Conservation (phyloP, 352 stramenopile genomes). For the Thraustotheca clavata region DNA sequence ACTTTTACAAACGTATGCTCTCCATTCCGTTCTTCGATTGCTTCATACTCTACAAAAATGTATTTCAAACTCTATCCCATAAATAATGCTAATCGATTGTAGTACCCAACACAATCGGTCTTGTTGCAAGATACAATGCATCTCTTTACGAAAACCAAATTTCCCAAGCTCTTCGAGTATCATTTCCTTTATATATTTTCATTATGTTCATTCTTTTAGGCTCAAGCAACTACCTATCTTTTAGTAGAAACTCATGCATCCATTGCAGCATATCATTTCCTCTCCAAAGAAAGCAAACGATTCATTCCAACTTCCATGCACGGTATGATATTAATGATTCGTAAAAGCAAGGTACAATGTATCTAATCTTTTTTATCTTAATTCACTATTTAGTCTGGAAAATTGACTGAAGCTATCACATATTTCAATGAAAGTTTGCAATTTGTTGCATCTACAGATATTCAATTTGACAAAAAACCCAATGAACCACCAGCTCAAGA, state of each 20-base stretch:
- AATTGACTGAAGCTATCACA: constrained; percentile 53
- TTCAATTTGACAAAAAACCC: neutral
- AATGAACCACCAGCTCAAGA: too few species aligned
- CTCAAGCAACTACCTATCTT: constrained; percentile 38
- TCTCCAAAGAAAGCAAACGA: constrained; percentile 48
- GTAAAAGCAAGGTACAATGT: constrained; percentile 51
- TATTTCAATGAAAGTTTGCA: too few species aligned
- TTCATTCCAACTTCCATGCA: constrained; percentile 53
- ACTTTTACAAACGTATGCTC: constrained; percentile 40
- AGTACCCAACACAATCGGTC: neutral
- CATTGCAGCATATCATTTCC: constrained; percentile 41
- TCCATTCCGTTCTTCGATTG: constrained; percentile 37
- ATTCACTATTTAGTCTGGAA: constrained; percentile 39
- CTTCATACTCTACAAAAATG: constrained; percentile 30
- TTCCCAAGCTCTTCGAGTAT: neutral
- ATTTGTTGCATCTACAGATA: neutral
- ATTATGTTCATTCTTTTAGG: constrained; percentile 39
- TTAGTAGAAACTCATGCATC: constrained; percentile 50
- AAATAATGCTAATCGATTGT: neutral
- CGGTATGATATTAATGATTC: constrained; percentile 44
- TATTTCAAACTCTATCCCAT: neutral
- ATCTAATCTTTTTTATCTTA: neutral
- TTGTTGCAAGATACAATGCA: neutral
- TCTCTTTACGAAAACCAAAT: constrained; percentile 3
- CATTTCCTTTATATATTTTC: constrained; percentile 23